Base-by-base conservation (phyloP, 257 asterid species). In the Nicotiana attenuata region DNA sequence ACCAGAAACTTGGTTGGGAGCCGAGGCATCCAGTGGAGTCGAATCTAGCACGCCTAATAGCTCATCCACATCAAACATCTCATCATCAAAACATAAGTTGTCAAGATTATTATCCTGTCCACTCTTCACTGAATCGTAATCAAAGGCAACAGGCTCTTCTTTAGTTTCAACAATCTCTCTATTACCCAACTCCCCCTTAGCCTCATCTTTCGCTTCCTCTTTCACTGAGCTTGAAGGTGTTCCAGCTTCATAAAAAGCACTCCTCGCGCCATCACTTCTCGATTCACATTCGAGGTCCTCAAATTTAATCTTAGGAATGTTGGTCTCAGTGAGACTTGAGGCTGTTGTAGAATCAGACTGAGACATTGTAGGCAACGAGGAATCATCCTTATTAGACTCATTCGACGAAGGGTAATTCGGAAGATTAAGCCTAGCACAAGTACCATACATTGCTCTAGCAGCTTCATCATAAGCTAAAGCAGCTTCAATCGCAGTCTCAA, bases 1-100 rank as follows among this genome's bases (percentile, higher is more conserved):
- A 78, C 85, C 26, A 80, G 78, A 31, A 8, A 24, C 76, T 16
- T 29, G 15, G n/a, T 79, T 85, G 47, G 71, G 29, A 50, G 81
- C 83, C 0, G 33, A 24, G 24, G 81, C 81, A 29, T 45, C 59
- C n/a, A 17, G 15, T 0, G 84, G 80, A 0, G 56, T 61, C 0
- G 84, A 52, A 0, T 83, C 91, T 55, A 91, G 67, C 3, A 85
- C 31, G 16, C 87, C 81, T 52, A 93, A 86, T 5, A 95, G 85
- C 84, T 92, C 95, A 0, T 90, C 93, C 45, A 90, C 83, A 4
- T 91, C 91, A 50, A 94, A 90, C 91, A 89, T 78, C 60, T 89
- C 94, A 47, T 47, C 79, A 8, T 90, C 92, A 59, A 31, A 26
- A 1, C 61, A 17, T 6, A 84, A 50, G 13, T 69, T 76, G 16